Evolutionary conservation across 139 green algal species (phyloP).

Genomic region (Tetradesmus lagerheimii): DNA sequence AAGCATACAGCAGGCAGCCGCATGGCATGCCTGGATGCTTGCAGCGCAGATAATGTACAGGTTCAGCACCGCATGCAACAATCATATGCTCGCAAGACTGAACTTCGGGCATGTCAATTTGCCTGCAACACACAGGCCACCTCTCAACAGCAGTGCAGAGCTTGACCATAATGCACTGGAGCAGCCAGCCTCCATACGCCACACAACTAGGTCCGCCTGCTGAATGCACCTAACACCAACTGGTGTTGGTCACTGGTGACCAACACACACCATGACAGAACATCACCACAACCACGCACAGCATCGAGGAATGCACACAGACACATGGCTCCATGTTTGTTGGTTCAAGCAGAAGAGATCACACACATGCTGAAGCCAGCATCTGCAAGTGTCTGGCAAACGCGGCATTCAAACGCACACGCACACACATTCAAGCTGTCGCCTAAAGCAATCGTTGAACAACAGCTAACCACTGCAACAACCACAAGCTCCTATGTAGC

Average conservation of each 20-base stretch:
- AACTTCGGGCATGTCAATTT: no score
- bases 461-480: no score
- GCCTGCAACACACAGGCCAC: no score
- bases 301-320: not conserved
- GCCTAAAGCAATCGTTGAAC: not conserved
- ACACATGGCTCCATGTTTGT: not conserved
- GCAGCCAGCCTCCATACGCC: not conserved
- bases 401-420: not conserved
- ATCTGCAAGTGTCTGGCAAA: not conserved
- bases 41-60: not conserved
- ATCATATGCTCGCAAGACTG: not conserved
- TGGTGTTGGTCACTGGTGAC: no score
- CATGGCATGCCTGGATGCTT: not conserved
- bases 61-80: not conserved
- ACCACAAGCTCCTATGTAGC: no score
- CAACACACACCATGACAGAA: not conserved
- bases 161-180: not conserved
- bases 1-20: not conserved
- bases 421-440: not conserved
- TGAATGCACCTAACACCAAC: not conserved
- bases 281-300: not conserved
- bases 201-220: not conserved
- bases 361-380: not conserved
- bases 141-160: no score
- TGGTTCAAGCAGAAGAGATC: not conserved